Conservation (phyloP, 1,139 yeast species). For the Saccharomyces hybrid region DNA sequence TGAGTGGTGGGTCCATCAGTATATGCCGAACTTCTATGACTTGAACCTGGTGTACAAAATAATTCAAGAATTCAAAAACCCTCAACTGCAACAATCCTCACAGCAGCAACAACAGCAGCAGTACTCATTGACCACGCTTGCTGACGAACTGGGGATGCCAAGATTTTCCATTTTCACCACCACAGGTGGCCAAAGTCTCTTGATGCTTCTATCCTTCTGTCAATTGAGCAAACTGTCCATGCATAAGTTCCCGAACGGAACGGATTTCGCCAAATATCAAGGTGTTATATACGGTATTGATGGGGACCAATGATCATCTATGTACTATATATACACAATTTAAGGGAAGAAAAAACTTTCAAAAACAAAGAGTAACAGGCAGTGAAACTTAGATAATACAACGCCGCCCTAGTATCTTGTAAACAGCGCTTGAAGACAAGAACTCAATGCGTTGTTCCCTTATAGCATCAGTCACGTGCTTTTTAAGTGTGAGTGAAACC, state of each 20-base stretch:
- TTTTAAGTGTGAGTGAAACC: neutral
- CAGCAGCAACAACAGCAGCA: conserved; percentile 18
- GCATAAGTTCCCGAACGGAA: conserved; percentile 30
- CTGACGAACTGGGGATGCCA: conserved; percentile 54
- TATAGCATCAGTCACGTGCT: neutral
- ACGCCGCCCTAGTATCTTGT: neutral
- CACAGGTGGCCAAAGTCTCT: conserved; percentile 42
- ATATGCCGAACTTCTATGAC: conserved; percentile 80
- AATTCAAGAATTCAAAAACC: conserved; percentile 31
- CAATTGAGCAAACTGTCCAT: conserved; percentile 41
- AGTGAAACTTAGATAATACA: neutral
- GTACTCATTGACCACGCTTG: conserved; percentile 32
- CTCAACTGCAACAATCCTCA: conserved; percentile 20
- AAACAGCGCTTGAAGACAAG: neutral
- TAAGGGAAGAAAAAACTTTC: neutral
- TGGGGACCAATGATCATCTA: conserved; percentile 11
- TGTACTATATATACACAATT: conserved; percentile 1
- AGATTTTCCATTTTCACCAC: conserved; percentile 44
- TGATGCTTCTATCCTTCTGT: conserved; percentile 52
- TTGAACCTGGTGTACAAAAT: conserved; percentile 69
- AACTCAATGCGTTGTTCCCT: neutral
- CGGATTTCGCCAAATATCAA: conserved; percentile 37
- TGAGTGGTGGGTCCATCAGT: conserved; percentile 59
- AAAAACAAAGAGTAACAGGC: neutral
- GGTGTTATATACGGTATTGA: conserved; percentile 49